Percentiles rank a stretch among this genome's conserved stretches.
phyloP scores from a whole-genome alignment of 768 basidiomycete species.

The Naganishia vaughanmartiniae region DNA sequence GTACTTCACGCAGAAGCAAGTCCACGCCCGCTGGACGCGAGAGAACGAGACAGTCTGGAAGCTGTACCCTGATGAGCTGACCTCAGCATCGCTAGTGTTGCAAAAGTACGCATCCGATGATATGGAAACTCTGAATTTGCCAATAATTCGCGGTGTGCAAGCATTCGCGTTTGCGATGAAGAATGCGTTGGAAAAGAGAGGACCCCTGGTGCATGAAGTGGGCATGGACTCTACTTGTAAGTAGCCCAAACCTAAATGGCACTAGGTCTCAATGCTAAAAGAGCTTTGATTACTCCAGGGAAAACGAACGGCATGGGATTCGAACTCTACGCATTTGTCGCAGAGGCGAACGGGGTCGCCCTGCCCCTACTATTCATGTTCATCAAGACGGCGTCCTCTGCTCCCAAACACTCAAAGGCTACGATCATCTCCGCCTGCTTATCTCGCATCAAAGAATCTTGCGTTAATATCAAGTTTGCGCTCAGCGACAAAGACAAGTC shows the following conservation, averaged over 20 bases:
- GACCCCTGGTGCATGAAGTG: neutral
- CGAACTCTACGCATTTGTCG: neutral
- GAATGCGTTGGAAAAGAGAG: neutral
- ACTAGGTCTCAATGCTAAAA: neutral
- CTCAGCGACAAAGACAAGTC: neutral
- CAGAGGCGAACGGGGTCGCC: neutral
- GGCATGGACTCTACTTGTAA: neutral
- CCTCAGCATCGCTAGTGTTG: neutral
- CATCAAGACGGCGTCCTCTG: neutral
- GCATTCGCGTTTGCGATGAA: neutral
- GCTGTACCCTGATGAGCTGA: neutral
- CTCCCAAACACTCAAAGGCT: neutral
- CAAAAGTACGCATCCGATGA: neutral
- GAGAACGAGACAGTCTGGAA: neutral
- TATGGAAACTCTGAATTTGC: neutral
- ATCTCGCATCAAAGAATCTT: neutral
- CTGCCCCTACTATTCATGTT: neutral
- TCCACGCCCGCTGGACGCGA: neutral
- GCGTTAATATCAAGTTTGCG: neutral
- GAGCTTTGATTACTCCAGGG: neutral
- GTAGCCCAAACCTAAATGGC: neutral
- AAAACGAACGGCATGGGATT: neutral
- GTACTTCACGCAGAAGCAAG: neutral
- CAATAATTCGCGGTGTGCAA: neutral
- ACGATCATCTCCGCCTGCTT: neutral